Evolutionary conservation across 306 rosid species (phyloP), one percentile per base, ranked within the genome.

Genomic region (Erythrophleum fordii): DNA sequence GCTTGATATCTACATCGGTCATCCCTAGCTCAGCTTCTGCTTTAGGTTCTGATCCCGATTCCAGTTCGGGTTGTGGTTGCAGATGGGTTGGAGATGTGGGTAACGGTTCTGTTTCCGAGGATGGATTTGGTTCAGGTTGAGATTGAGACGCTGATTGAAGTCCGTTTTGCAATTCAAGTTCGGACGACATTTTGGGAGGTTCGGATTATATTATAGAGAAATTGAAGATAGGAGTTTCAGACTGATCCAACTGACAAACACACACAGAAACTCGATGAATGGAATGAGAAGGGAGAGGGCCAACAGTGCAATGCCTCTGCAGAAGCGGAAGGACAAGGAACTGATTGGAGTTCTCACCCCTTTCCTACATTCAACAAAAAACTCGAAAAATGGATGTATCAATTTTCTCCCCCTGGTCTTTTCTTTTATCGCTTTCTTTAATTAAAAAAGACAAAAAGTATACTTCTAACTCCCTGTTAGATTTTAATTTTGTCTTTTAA

Each of bases 1-100:
- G 8, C 23, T 31, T 77, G 78, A 83, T 87, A 86, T 86, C 87
- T 80, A 49, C 68, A 26, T 26, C 65, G 59, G 55, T 76, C 70
- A 17, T 82, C 41, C 14, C 69, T 29, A 82, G 82, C 72, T 86
- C 86, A 74, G 80, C 39, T 75, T 26, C 74, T 45, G 59, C 75
- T 46, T 70, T 46, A 16, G 41, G 41, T 70, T 70, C 25, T 11
- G 87, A 60, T 83, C 49, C 72, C 41, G 78, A 77, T 67, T 80
- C 77, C 41, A 34, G 39, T 64, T 71, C 26, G 11, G 61, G 18
- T 34, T 48, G 59, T 9, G 76, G 28, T 18, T 80, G 80, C 77
- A 9, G 60, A 64, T 70, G 77, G 5, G 69, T 2, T 31, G 39
- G 59, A 0, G 64, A 45, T 9, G 69, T 0, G 14, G 64, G 55